Percentiles rank a stretch among this genome's conserved stretches.
phyloP scores from a whole-genome alignment of 2,329 filamentous ascomycete species.

The Pseudogymnoascus sp. region DNA sequence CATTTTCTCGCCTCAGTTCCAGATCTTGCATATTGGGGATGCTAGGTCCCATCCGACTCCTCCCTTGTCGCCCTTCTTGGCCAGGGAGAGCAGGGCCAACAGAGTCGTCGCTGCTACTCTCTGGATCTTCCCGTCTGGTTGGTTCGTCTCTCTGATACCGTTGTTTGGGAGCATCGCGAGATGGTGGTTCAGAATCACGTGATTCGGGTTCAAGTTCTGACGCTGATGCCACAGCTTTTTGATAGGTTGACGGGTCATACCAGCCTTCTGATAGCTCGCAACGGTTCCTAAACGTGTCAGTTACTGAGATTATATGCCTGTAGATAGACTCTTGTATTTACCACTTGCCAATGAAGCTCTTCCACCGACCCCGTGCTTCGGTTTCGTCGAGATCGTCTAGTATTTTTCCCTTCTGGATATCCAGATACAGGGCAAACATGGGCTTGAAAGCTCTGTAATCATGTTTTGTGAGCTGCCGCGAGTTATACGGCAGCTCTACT shows the following conservation, averaged over 20 bases:
- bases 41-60: conserved; percentile 41
- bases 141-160: conserved; percentile 11
- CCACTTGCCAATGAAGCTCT: conserved; percentile 88
- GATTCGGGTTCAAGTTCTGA: conserved; percentile 9
- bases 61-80: conserved; percentile 23
- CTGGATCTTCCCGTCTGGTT: conserved; percentile 2
- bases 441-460: conserved; percentile 61
- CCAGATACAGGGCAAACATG: conserved; percentile 76
- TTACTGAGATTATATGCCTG: background rate
- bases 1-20: conserved; percentile 45
- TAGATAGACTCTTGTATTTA: conserved; percentile 33
- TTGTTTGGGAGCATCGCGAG: conserved; percentile 6
- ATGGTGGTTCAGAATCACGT: conserved; percentile 10
- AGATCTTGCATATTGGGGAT: conserved; percentile 72
- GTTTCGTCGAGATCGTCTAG: conserved; percentile 62
- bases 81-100: conserved; percentile 42
- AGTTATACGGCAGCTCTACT: conserved; percentile 53
- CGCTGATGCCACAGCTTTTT: conserved; percentile 24
- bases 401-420: conserved; percentile 73
- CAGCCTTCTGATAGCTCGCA: conserved; percentile 81
- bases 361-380: conserved; percentile 82
- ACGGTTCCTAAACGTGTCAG: conserved; percentile 63
- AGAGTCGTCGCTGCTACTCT: conserved; percentile 26
- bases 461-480: conserved; percentile 58
- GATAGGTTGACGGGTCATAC: conserved; percentile 69